These are phyloP conservation scores for Larix sibirica DNA, from an alignment of 83 land plant species.

Conservation along the genomic window DNA sequence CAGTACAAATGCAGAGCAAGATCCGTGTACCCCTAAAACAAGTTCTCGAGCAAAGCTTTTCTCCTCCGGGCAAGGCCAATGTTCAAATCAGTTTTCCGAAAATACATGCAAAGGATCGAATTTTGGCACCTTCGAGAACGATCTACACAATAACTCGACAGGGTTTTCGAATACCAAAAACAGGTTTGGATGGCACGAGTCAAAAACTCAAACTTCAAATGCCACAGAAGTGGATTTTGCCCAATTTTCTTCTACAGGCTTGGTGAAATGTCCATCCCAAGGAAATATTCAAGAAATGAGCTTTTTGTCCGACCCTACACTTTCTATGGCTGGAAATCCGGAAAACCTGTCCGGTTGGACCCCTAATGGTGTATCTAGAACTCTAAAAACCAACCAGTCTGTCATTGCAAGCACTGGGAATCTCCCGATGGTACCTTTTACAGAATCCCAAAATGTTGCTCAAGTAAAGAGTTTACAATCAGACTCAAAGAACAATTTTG, in stretches of 20 bases:
- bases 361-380: not conserved
- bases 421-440: not conserved
- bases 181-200: conserved; percentile 19
- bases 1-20: conserved; percentile 10
- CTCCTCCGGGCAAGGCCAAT: not conserved
- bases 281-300: conserved; percentile 1
- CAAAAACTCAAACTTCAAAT: not conserved
- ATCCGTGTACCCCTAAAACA: not conserved
- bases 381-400: conserved; percentile 10
- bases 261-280: not conserved
- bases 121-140: conserved; percentile 4
- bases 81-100: not conserved
- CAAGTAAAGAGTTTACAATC: not conserved
- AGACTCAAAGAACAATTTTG: conserved; percentile 11
- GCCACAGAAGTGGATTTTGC: conserved; percentile 5
- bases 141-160: not conserved
- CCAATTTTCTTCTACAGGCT: not conserved
- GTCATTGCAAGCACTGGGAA: conserved; percentile 2
- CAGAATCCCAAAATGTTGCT: conserved; percentile 4
- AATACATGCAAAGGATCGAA: not conserved
- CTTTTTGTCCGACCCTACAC: not conserved
- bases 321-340: not conserved
- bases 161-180: not conserved
- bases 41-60: not conserved
- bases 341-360: not conserved